Base-by-base conservation (phyloP, 2,329 filamentous ascomycete species). In the Arthrobotrys pseudoclavata region DNA sequence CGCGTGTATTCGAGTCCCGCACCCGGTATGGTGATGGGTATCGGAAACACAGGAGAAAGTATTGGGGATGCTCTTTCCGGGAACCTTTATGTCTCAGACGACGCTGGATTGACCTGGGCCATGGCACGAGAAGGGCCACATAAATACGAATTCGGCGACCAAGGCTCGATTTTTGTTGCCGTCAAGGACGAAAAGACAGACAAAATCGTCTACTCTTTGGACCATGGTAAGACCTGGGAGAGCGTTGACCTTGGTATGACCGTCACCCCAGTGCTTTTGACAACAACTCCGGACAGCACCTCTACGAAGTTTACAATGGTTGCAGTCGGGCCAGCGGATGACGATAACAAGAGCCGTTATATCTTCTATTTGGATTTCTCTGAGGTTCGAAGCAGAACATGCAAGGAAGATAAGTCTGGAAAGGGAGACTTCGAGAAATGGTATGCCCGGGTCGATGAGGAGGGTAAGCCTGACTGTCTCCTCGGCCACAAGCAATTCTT, bases 401-500 rank as follows among this genome's bases (percentile, higher is more conserved):
- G 96, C 84, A 88, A 87, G 66, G 85, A 86, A 34, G 93, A 97
- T 81, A 72, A 79, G 24, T 70, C 69, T 6, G 78, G 79, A 34
- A 81, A 81, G 47, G 77, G 80, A 4, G 81, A 82, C 42, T 91
- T 97, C 84, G 94, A 97, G 82, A 88, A 91, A 66, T 99, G 96
- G 96, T 89, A 89, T 80, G 96, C 96, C 24, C 90, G 94, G 15
- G 87, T 92, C 42, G 91, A 97, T 82, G 88, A 91, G 31, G 88
- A 97, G 22, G 91, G 91, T 34, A 88, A 97, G 63, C 88, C 94
- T 1, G 92, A 90, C 62, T 99, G 96, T 83, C 86, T 99, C 80
- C 98, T 99, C 95, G 96, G 96, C 20, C 94, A 97, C 83, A 97
- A 91, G 82, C 95, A 98, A 83, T 93, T 89, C 79, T 99, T 92